A percentile compares a stretch with the other conserved stretches of the same genome.
These are phyloP conservation scores for Aspergillus hancockii DNA, from an alignment of 495 filamentous ascomycete genomes.

Conservation along the genomic window DNA sequence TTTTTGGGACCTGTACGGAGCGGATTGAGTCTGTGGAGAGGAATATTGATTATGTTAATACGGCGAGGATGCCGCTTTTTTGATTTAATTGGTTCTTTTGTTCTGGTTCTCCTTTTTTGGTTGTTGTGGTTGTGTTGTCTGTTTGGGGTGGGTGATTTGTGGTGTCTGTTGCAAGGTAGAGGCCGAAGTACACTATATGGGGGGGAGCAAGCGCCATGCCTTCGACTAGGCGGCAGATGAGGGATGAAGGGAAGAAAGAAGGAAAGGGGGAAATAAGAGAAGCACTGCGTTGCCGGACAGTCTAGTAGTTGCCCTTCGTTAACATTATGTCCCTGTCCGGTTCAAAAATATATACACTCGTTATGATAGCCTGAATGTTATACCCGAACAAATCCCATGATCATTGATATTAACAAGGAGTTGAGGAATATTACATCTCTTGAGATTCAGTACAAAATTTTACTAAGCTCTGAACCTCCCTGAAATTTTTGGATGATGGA, in stretches of 20 bases:
- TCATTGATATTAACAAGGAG: no score
- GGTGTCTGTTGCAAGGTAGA: no score
- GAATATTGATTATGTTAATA: slow-evolving; percentile 43
- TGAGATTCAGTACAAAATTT: no score
- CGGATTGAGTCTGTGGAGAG: slow-evolving; percentile 33
- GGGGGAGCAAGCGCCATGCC: not conserved
- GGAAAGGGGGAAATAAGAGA: not conserved
- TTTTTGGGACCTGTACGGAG: slow-evolving; percentile 42
- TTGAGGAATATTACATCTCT: no score
- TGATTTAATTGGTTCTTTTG: not conserved
- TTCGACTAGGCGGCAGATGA: not conserved
- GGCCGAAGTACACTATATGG: not conserved
- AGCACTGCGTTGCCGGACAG: not conserved
- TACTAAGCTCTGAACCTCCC: no score
- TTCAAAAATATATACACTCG: not conserved
- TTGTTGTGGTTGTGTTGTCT: not conserved
- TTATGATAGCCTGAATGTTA: not conserved
- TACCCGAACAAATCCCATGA: no score
- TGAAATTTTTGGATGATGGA: no score
- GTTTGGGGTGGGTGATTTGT: no score
- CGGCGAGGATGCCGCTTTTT: slow-evolving; percentile 22
- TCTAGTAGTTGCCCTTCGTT: not conserved
- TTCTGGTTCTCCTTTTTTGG: not conserved
- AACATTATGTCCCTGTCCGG: not conserved
- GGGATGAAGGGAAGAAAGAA: not conserved